Conservation (phyloP, 148 eudicot species). For the Vaccinium myrtillus region DNA sequence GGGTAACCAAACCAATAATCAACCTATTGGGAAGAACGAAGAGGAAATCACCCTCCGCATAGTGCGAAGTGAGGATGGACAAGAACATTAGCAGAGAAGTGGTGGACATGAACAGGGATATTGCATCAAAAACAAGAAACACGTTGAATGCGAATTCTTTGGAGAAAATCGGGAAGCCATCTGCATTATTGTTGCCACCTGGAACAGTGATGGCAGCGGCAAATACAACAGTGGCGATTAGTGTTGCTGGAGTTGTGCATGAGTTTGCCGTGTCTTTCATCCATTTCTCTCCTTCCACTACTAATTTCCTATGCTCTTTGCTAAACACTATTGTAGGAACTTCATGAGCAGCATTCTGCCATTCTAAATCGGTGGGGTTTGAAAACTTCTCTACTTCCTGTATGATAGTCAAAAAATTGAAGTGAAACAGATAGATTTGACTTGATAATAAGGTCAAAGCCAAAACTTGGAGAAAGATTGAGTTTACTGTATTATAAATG, state of each 20-base stretch:
- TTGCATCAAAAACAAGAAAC: neutral
- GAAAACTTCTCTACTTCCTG: neutral
- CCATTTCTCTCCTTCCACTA: neutral
- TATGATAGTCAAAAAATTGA: too few species aligned
- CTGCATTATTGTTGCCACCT: neutral
- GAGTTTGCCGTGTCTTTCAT: neutral
- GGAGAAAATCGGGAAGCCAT: neutral
- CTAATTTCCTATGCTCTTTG: neutral
- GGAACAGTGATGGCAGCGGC: neutral
- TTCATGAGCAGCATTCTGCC: neutral
- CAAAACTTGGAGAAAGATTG: too few species aligned
- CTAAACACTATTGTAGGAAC: neutral
- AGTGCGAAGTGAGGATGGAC: neutral
- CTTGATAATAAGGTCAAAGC: too few species aligned
- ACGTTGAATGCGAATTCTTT: neutral
- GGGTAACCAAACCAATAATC: neutral
- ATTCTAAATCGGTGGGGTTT: neutral
- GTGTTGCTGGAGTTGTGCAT: neutral
- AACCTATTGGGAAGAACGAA: neutral
- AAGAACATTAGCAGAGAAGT: neutral
- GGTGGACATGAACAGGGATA: neutral
- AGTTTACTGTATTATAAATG: too few species aligned
- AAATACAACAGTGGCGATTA: neutral
- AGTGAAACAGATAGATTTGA: too few species aligned
- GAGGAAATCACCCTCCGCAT: neutral